A percentile compares a stretch with the other conserved stretches of the same genome.
Conservation (phyloP, 1,139 yeast species). For the Debaryomycetaceae sp. region DNA sequence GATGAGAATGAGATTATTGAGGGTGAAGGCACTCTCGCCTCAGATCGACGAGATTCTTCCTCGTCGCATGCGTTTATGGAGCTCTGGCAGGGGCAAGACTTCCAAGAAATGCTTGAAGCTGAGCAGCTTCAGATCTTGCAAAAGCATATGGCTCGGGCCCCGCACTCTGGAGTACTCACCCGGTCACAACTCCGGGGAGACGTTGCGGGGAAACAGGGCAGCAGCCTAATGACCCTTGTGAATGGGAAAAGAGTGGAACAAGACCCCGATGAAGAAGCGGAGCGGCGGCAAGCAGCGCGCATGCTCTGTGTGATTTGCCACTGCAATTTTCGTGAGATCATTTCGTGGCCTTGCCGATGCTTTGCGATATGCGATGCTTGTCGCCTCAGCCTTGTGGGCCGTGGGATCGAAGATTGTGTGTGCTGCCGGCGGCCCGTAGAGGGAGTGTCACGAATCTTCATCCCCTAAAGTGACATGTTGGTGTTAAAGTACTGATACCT, state of each 20-base stretch:
- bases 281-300: constrained; percentile 9
- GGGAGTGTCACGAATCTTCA: constrained; percentile 37
- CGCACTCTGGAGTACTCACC: neutral
- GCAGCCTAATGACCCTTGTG: constrained; percentile 12
- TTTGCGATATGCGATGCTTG: constrained; percentile 82
- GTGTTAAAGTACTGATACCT: too few species aligned
- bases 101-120: neutral
- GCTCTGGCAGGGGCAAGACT: neutral
- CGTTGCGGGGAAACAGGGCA: constrained; percentile 11
- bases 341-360: constrained; percentile 91
- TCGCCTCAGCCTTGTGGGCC: constrained; percentile 60
- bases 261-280: constrained; percentile 1
- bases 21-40: too few species aligned
- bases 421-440: constrained; percentile 73
- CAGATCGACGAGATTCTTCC: too few species aligned
- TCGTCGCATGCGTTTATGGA: neutral
- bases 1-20: too few species aligned
- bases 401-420: constrained; percentile 73
- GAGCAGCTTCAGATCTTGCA: neutral
- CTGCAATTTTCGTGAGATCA: constrained; percentile 58
- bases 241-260: constrained; percentile 5
- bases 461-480: constrained; percentile 38
- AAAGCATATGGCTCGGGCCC: neutral
- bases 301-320: constrained; percentile 76
- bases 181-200: neutral